Evolutionary conservation across 2,329 filamentous ascomycete species (phyloP).

Genomic region (Oidium heveae): DNA sequence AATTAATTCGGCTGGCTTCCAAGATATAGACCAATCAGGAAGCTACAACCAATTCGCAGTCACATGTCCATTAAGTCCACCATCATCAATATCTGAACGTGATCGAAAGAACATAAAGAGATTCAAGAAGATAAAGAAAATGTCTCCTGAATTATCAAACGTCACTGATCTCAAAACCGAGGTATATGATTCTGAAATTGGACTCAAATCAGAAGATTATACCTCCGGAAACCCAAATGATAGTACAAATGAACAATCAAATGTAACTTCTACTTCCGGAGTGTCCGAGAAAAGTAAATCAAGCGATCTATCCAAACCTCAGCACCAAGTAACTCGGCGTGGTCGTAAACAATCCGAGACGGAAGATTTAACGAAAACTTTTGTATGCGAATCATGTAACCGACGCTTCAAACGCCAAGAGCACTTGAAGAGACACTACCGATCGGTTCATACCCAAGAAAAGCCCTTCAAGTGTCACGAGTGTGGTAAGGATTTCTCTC

Average conservation of each 20-base stretch:
- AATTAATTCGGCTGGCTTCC: too few relatives aligned
- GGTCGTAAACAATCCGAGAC: conserved; percentile 96
- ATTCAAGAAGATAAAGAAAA: conserved; percentile 11
- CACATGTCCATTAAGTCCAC: conserved; percentile 36
- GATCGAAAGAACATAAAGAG: conserved; percentile 28
- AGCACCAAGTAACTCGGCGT: conserved; percentile 54
- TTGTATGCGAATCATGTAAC: conserved; percentile 87
- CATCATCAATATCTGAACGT: conserved; percentile 24
- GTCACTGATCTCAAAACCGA: too few relatives aligned
- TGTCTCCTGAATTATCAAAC: too few relatives aligned
- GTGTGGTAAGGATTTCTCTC: conserved; percentile 97
- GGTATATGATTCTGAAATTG: too few relatives aligned
- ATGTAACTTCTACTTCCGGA: not conserved
- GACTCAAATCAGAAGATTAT: too few relatives aligned
- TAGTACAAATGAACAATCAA: too few relatives aligned
- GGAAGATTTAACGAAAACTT: conserved; percentile 94
- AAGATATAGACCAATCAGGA: too few relatives aligned
- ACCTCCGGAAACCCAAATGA: too few relatives aligned
- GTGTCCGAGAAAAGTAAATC: not conserved
- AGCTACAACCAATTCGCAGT: conserved; percentile 26
- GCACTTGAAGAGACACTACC: conserved; percentile 94
- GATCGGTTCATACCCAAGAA: conserved; percentile 91
- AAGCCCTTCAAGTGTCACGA: conserved; percentile 97
- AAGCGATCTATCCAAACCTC: conserved; percentile 11
- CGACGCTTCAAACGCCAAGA: conserved; percentile 95